Base-by-base conservation (phyloP, 768 basidiomycete species). In the Clitopilus hobsonii region DNA sequence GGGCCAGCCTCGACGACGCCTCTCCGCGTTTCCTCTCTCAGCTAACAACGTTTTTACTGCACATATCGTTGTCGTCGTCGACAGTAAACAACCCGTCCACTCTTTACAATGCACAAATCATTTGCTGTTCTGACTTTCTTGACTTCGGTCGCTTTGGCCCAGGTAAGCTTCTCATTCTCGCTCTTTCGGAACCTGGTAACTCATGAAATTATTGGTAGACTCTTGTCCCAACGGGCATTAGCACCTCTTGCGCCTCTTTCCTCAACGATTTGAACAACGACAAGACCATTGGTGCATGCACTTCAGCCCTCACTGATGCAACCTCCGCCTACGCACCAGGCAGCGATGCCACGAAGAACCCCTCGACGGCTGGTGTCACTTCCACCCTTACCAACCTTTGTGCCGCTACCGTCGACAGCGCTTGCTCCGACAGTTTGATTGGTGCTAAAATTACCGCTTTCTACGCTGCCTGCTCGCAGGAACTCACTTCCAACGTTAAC, bases 211-310 rank as follows among this genome's bases (percentile, higher is more conserved):
- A 65, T 69, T 83, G 10, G 73, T 84, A 61, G 59, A 38, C 56
- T 30, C 27, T 45, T 54, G 86, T 94, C 66, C 92, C 93, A n/a
- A 55, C 81, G 13, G 80, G 73, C 52, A 83, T 93, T 63, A 82
- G 79, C 64, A 1, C 58, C 0, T 32, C 60, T 18, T 93, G 91
- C 77, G 54, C 66, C 18, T 56, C 64, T 3, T 96, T 84, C 76
- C 77, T 94, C 60, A 70, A 56, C 3, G 57, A 63, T 10, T 76
- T 98, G 54, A 84, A 98, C 75, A 66, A 60, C 38, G 80, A 96
- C 71, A 18, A 74, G 1, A 63, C 56, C 48, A 69, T 98, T 54
- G 56, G 71, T 1, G 60, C 77, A 10, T 97, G 94, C 79, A 81
- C 89, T 20, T 62, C 63, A 0, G 66, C 85, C 10, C 71, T 97